These are phyloP conservation scores for Xylaria digitata DNA, from an alignment of 2,329 filamentous ascomycete species.

Conservation along the genomic window DNA sequence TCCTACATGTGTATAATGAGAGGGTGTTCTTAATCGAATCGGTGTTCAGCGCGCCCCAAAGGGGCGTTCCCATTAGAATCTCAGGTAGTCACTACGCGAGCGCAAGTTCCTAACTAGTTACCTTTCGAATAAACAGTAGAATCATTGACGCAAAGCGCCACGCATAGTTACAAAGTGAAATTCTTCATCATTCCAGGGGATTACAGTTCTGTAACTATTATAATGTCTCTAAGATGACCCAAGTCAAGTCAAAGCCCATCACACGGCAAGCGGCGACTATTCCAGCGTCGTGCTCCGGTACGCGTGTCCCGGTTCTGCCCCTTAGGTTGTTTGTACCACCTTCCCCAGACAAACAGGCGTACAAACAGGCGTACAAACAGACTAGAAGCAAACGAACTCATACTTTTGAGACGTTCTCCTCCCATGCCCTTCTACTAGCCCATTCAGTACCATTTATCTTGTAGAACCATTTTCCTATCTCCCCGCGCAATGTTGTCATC, in stretches of 20 bases:
- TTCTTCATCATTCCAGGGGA: neutral
- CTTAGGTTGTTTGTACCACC: neutral
- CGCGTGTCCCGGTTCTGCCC: too few species aligned
- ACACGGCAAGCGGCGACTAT: neutral
- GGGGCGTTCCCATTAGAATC: conserved; percentile 44
- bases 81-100: conserved; percentile 39
- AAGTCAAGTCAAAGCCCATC: neutral
- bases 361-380: conserved; percentile 5
- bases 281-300: neutral
- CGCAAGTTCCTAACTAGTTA: neutral
- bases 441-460: too few species aligned
- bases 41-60: conserved; percentile 44
- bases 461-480: neutral
- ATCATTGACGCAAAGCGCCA: neutral
- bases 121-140: neutral
- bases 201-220: too few species aligned
- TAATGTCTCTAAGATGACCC: neutral
- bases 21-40: conserved; percentile 45
- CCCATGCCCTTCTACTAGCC: neutral
- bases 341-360: neutral
- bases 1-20: conserved; percentile 46
- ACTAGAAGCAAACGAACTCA: neutral
- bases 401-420: too few species aligned
- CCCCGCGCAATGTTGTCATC: too few species aligned
- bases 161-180: neutral